Conservation (phyloP, 305 asterid species). For the Solanum aculeatissimum region DNA sequence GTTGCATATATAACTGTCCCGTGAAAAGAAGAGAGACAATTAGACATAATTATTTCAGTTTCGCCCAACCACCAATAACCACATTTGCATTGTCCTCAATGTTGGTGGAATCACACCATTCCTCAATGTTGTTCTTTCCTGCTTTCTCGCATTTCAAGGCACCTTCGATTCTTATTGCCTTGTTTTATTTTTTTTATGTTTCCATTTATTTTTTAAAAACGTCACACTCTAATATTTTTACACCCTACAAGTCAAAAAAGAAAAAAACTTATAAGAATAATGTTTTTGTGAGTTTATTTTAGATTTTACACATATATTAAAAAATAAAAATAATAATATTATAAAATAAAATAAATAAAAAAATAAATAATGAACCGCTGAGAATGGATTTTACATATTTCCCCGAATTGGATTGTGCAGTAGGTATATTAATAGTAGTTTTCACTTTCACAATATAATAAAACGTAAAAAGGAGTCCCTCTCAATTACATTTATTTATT, state of each 20-base stretch:
- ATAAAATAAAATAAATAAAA: no score
- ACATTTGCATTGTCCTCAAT: neutral
- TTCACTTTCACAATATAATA: neutral
- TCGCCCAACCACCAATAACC: neutral
- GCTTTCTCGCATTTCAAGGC: neutral
- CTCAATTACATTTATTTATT: neutral
- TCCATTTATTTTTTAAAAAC: no score
- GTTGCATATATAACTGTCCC: no score
- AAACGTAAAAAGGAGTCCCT: neutral
- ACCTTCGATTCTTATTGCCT: neutral
- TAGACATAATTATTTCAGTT: neutral
- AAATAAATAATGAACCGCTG: no score
- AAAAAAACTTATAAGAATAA: no score
- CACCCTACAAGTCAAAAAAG: no score
- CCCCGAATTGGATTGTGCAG: neutral
- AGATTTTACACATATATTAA: no score
- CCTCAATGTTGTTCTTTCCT: neutral
- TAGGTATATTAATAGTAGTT: neutral
- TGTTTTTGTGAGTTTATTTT: no score
- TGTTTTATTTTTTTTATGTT: no score
- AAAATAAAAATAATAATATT: no score
- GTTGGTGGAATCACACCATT: neutral
- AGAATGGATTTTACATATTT: neutral
- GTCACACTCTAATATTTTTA: no score
- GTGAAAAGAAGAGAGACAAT: neutral